phyloP scores from a whole-genome alignment of 192 early-diverging fungal genomes.

The Linderina pennispora region DNA sequence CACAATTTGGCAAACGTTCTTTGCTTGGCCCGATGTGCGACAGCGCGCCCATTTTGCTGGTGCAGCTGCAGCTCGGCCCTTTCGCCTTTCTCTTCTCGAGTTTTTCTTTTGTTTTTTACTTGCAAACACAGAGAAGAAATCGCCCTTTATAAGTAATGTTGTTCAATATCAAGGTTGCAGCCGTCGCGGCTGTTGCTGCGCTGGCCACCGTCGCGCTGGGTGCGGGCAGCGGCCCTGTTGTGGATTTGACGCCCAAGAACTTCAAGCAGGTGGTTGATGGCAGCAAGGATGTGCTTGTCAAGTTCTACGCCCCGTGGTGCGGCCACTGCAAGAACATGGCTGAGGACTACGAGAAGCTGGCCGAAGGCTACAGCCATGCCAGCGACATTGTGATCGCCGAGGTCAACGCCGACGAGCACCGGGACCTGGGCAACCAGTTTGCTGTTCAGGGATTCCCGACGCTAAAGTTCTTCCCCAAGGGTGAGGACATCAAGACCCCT shows the following conservation, averaged over 20 bases:
- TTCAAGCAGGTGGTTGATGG: slow-evolving; percentile 58
- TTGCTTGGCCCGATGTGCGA: no score
- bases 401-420: slow-evolving; percentile 81
- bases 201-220: slow-evolving; percentile 27
- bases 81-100: no score
- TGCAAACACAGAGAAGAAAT: no score
- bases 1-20: no score
- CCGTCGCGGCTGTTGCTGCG: slow-evolving; percentile 21
- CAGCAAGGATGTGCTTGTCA: slow-evolving; percentile 67
- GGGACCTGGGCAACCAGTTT: slow-evolving; percentile 71
- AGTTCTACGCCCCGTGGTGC: slow-evolving; percentile 90
- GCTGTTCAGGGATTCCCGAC: slow-evolving; percentile 83
- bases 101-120: slow-evolving; percentile 5
- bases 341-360: slow-evolving; percentile 74
- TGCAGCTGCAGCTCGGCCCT: no score
- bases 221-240: slow-evolving; percentile 18
- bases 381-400: slow-evolving; percentile 86
- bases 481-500: slow-evolving; percentile 54
- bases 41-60: no score
- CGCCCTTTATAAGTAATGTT: no score
- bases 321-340: slow-evolving; percentile 77
- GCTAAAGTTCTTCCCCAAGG: slow-evolving; percentile 91
- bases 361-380: slow-evolving; percentile 63
- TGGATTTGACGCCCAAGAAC: slow-evolving; percentile 43
- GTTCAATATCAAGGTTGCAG: slow-evolving; percentile 27